These are phyloP conservation scores for Mayamaea pseudoterrestris DNA, from an alignment of 108 stramenopile species.

Conservation along the genomic window DNA sequence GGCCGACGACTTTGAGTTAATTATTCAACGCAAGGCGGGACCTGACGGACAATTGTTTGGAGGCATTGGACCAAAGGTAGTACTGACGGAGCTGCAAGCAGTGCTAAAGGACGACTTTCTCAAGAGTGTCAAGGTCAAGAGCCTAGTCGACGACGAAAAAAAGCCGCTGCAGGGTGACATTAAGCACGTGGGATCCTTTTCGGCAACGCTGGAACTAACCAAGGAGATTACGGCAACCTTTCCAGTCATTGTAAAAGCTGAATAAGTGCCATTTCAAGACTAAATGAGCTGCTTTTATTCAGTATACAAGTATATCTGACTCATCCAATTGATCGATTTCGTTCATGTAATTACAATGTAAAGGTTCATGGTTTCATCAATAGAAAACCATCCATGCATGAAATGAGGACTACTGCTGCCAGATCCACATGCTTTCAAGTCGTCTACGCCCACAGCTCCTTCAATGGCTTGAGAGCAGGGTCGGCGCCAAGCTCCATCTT, in stretches of 20 bases:
- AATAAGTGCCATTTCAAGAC: background rate
- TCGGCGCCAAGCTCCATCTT: background rate
- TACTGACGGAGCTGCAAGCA: conserved; percentile 32
- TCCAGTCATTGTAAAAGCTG: conserved; percentile 18
- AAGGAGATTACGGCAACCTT: conserved; percentile 39
- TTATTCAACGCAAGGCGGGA: conserved; percentile 39
- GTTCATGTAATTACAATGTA: no score
- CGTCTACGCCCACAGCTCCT: no score
- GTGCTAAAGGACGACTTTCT: conserved; percentile 16
- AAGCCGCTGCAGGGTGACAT: conserved; percentile 46
- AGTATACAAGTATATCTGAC: no score
- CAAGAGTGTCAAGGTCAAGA: conserved; percentile 36
- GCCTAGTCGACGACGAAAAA: conserved; percentile 30
- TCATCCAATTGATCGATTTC: no score
- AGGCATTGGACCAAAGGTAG: conserved; percentile 52
- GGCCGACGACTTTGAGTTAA: conserved; percentile 9
- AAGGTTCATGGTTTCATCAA: no score
- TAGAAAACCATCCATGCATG: no score
- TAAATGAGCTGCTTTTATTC: no score
- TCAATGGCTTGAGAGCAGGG: no score
- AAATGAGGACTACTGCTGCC: no score
- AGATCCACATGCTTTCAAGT: no score
- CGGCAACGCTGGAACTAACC: conserved; percentile 25
- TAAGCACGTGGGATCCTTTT: conserved; percentile 51
- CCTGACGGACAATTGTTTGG: conserved; percentile 74